Conservation (phyloP, 2,329 filamentous ascomycete species). For the Nigrospora oryzae region DNA sequence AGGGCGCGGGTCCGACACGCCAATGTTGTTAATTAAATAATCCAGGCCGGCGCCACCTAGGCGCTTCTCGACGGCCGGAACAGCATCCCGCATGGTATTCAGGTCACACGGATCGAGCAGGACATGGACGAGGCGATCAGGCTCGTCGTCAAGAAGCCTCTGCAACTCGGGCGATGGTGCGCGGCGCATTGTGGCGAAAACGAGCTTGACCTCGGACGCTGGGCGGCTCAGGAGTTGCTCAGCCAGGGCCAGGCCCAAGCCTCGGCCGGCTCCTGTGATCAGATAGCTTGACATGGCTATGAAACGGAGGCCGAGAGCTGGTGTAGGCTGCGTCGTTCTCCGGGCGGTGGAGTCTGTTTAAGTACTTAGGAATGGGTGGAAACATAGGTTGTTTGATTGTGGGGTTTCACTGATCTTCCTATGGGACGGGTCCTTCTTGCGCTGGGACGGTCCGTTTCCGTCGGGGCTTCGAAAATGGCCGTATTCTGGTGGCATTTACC, state of each 20-base stretch:
- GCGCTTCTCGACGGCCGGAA: conserved; percentile 17
- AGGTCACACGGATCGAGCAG: conserved; percentile 26
- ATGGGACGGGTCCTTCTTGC: too few species aligned
- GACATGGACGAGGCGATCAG: conserved; percentile 25
- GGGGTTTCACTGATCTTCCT: too few species aligned
- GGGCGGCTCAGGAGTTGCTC: conserved; percentile 13
- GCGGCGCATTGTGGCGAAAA: conserved; percentile 31
- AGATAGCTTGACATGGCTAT: conserved; percentile 25
- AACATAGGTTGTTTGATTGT: too few species aligned
- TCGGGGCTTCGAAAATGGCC: too few species aligned
- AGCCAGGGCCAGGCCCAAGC: conserved; percentile 24
- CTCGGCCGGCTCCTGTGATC: conserved; percentile 25
- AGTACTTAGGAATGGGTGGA: too few species aligned
- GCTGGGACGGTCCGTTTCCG: too few species aligned
- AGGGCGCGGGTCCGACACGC: conserved; percentile 13
- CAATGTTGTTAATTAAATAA: conserved; percentile 33
- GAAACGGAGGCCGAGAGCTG: too few species aligned
- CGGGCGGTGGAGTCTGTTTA: too few species aligned
- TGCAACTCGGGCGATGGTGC: conserved; percentile 21
- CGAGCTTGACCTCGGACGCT: conserved; percentile 15
- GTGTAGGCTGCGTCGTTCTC: too few species aligned
- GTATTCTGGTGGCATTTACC: too few species aligned
- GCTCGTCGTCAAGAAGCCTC: conserved; percentile 21
- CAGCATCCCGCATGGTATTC: conserved; percentile 24
- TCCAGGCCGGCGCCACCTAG: conserved; percentile 31